Percentiles rank a stretch among this genome's conserved stretches.
Conservation (phyloP, 192 early-diverging fungal genomes). For the Coemansia sp. region DNA sequence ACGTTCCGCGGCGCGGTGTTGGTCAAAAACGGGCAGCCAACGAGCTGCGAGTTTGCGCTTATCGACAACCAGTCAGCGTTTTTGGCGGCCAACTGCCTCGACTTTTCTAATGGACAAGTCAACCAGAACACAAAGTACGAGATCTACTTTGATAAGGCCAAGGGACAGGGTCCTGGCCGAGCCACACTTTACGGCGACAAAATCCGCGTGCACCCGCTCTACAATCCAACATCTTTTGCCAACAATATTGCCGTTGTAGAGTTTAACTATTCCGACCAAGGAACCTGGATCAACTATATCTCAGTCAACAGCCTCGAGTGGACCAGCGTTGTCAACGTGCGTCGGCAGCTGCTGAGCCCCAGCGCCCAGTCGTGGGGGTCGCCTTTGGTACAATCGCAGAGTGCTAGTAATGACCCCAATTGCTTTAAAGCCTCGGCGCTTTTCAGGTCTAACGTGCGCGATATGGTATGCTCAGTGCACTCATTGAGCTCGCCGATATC, state of each 20-base stretch:
- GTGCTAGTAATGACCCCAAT: not conserved
- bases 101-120: slow-evolving; percentile 11
- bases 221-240: slow-evolving; percentile 23
- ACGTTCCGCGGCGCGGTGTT: slow-evolving; percentile 19
- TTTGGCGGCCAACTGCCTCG: slow-evolving; percentile 43
- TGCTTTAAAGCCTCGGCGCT: slow-evolving; percentile 13
- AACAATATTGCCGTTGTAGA: slow-evolving; percentile 45
- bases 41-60: slow-evolving; percentile 50
- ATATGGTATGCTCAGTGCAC: slow-evolving; percentile 13
- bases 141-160: slow-evolving; percentile 21
- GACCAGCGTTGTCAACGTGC: slow-evolving; percentile 15
- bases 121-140: slow-evolving; percentile 15
- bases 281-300: slow-evolving; percentile 21
- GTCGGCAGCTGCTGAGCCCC: slow-evolving; percentile 4
- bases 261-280: slow-evolving; percentile 8
- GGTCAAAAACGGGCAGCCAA: slow-evolving; percentile 35
- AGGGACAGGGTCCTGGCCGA: not conserved
- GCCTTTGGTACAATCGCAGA: slow-evolving; percentile 11
- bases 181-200: not conserved
- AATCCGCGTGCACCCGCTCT: slow-evolving; percentile 32
- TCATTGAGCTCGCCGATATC: not conserved
- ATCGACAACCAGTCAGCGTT: slow-evolving; percentile 37
- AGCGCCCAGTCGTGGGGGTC: slow-evolving; percentile 4
- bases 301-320: slow-evolving; percentile 25
- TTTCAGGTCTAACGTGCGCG: slow-evolving; percentile 9